Percentiles rank a stretch among this genome's conserved stretches.
phyloP scores from a whole-genome alignment of 2,329 filamentous ascomycete species.

The Botrytis aclada region DNA sequence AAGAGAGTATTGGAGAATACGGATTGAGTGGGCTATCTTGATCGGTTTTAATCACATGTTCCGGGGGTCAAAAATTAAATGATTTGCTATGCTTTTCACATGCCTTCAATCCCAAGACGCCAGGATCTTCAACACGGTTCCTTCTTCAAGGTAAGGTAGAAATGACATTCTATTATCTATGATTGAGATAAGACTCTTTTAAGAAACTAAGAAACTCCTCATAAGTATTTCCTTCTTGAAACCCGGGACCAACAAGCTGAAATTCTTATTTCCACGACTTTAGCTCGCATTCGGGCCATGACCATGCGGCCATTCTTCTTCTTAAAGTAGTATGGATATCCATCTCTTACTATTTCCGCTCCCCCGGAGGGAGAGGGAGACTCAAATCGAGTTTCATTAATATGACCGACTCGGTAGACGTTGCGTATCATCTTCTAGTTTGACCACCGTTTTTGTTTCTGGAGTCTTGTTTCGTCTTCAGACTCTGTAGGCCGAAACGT shows the following conservation, averaged over 20 bases:
- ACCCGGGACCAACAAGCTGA: background rate
- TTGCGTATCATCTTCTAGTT: background rate
- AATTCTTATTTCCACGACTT: background rate
- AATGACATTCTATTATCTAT: no score
- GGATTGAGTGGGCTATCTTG: no score
- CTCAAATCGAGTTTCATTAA: background rate
- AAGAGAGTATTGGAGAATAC: no score
- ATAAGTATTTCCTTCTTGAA: no score
- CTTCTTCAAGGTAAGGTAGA: no score
- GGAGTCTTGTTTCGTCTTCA: background rate
- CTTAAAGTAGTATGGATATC: background rate
- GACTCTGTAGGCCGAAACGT: accelerated
- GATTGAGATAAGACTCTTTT: no score
- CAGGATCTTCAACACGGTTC: no score
- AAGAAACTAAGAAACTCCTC: background rate
- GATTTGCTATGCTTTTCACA: no score
- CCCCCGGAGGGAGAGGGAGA: no score
- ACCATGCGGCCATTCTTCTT: background rate
- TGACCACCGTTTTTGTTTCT: background rate
- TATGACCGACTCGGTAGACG: background rate
- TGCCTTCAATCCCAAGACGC: no score
- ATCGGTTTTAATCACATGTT: no score
- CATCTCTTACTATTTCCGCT: background rate
- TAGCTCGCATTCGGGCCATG: background rate
- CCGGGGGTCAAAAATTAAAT: no score